phyloP scores from a whole-genome alignment of 2,329 filamentous ascomycete species.

The Cucurbitaria berberidis region DNA sequence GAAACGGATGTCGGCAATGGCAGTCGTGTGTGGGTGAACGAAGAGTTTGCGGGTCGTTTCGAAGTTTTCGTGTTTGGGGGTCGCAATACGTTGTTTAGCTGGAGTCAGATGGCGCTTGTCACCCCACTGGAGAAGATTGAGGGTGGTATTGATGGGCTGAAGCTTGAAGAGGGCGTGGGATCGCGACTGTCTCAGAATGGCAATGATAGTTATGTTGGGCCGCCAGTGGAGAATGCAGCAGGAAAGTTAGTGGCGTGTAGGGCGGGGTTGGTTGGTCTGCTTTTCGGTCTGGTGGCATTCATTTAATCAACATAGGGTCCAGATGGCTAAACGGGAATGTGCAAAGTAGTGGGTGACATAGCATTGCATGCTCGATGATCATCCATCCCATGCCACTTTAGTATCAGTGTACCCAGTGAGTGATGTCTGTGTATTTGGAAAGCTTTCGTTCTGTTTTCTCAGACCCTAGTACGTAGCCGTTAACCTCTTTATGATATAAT shows the following conservation, averaged over 20 bases:
- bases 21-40: slow-evolving; percentile 58
- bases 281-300: neutral
- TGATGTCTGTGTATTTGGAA: too few relatives aligned
- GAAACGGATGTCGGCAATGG: slow-evolving; percentile 55
- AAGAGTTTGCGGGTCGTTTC: slow-evolving; percentile 56
- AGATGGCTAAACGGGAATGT: neutral
- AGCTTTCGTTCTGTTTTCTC: too few relatives aligned
- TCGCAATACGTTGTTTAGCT: slow-evolving; percentile 58
- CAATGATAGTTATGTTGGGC: neutral
- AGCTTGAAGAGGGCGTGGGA: slow-evolving; percentile 9
- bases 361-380: neutral
- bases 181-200: neutral
- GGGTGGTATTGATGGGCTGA: slow-evolving; percentile 35
- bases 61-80: slow-evolving; percentile 63
- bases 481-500: slow-evolving; percentile 81
- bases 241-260: neutral
- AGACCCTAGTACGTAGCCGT: slow-evolving; percentile 69
- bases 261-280: neutral
- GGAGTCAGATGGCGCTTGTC: slow-evolving; percentile 65
- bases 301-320: neutral
- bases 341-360: neutral
- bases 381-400: neutral
- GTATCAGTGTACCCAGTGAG: neutral
- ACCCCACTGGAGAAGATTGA: slow-evolving; percentile 53
- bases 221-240: neutral